Evolutionary conservation across 352 stramenopile genomes (phyloP).

Genomic region (Pythium apleroticum): DNA sequence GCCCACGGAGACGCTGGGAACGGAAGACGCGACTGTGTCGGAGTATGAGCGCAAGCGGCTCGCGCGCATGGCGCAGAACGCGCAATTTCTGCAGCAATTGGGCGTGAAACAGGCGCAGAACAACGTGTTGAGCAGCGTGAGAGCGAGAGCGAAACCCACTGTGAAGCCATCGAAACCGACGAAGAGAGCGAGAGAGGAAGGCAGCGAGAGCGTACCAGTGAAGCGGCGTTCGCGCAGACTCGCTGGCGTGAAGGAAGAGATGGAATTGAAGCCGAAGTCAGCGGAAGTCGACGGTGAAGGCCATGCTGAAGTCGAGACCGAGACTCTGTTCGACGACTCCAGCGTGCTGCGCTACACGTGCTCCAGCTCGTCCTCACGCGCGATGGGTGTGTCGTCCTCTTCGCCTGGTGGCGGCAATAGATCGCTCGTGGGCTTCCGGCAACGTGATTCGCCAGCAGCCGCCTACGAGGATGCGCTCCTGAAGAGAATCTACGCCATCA

Average conservation of each 20-base stretch:
- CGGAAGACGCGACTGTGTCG: slow-evolving; percentile 23
- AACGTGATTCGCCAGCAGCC: neutral
- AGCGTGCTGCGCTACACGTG: slow-evolving; percentile 22
- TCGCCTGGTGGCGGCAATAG: slow-evolving; percentile 9
- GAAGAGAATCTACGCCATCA: slow-evolving; percentile 47
- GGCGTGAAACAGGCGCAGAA: slow-evolving; percentile 27
- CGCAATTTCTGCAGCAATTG: slow-evolving; percentile 42
- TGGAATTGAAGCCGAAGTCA: slow-evolving; percentile 7
- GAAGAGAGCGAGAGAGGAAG: slow-evolving; percentile 12
- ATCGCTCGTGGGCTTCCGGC: slow-evolving; percentile 27
- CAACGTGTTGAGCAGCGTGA: neutral
- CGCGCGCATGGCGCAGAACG: slow-evolving; percentile 43
- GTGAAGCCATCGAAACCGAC: slow-evolving; percentile 1
- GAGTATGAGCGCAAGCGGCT: slow-evolving; percentile 49
- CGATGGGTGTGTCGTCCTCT: neutral
- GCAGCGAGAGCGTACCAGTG: neutral
- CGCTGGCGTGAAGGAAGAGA: slow-evolving; percentile 8
- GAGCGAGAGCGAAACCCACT: neutral
- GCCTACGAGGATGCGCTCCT: slow-evolving; percentile 32
- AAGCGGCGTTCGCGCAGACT: slow-evolving; percentile 9
- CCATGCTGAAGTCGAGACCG: neutral
- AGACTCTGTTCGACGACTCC: slow-evolving; percentile 12
- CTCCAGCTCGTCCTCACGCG: no score
- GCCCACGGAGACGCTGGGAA: neutral
- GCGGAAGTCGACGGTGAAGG: slow-evolving; percentile 3